Conservation (phyloP, 2,329 filamentous ascomycete species). For the Chlorencoelia australis region DNA sequence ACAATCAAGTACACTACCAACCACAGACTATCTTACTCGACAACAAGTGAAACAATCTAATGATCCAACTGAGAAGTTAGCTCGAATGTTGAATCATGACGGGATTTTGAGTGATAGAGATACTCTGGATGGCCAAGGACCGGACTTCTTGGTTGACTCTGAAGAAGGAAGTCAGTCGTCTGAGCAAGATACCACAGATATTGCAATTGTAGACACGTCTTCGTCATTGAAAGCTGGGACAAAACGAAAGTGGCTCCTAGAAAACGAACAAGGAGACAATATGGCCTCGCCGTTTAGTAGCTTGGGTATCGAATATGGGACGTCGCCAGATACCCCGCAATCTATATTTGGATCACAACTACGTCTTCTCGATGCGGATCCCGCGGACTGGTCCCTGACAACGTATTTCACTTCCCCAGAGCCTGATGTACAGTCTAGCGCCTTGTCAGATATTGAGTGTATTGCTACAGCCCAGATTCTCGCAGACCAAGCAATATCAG, state of each 20-base stretch:
- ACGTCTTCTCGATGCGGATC: constrained; percentile 24
- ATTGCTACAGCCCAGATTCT: constrained; percentile 61
- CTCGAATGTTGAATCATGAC: constrained; percentile 36
- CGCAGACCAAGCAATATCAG: constrained; percentile 57
- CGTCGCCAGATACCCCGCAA: constrained; percentile 17
- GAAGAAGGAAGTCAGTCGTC: constrained; percentile 38
- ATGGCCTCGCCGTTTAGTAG: constrained; percentile 24
- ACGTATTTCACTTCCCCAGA: constrained; percentile 51
- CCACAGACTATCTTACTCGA: constrained; percentile 22
- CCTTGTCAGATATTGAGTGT: constrained; percentile 44
- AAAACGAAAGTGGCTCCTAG: constrained; percentile 24
- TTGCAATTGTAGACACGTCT: constrained; percentile 38
- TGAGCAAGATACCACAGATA: constrained; percentile 45
- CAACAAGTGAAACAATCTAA: constrained; percentile 11
- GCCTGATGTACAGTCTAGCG: constrained; percentile 29
- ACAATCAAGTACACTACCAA: constrained; percentile 11
- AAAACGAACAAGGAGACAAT: constrained; percentile 20
- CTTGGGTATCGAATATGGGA: constrained; percentile 22
- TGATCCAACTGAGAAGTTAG: constrained; percentile 19
- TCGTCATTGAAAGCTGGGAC: constrained; percentile 37
- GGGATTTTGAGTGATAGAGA: constrained; percentile 9
- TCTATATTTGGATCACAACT: constrained; percentile 20
- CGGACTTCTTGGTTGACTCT: constrained; percentile 18
- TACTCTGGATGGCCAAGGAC: constrained; percentile 13
- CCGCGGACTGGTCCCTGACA: constrained; percentile 34